phyloP scores from a whole-genome alignment of 2,329 filamentous ascomycete species.

The Neonectria faginata region DNA sequence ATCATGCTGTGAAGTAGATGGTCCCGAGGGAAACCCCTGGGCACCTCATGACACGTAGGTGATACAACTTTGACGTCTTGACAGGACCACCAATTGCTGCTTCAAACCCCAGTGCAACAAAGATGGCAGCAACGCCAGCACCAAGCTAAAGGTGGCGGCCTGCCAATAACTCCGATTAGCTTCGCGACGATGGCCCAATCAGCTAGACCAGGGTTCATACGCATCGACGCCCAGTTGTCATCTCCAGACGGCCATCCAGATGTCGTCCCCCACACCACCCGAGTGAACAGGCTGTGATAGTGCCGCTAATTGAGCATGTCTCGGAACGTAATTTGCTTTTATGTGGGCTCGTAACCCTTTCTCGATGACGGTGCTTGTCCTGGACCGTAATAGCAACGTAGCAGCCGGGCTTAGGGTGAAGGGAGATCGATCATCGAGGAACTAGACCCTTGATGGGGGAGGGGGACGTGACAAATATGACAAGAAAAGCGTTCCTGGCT shows the following conservation, averaged over 20 bases:
- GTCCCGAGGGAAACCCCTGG: neutral
- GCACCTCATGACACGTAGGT: neutral
- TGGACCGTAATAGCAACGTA: neutral
- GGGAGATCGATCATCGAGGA: constrained; percentile 7
- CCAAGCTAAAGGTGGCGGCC: neutral
- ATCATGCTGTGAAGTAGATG: neutral
- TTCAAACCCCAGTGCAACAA: constrained; percentile 8
- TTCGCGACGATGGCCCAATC: constrained; percentile 10
- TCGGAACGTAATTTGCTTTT: constrained; percentile 35
- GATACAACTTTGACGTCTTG: constrained; percentile 13
- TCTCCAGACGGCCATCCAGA: constrained; percentile 12
- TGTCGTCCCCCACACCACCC: constrained; percentile 10
- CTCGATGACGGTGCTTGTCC: constrained; percentile 1
- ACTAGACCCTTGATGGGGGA: neutral
- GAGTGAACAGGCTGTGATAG: neutral
- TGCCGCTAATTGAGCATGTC: constrained; percentile 28
- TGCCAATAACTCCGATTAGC: constrained; percentile 5
- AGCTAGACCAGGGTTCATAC: constrained; percentile 6
- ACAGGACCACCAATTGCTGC: neutral
- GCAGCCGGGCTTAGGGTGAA: constrained; percentile 8
- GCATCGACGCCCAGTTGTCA: constrained; percentile 14
- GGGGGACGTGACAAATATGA: neutral
- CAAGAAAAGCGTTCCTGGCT: constrained; percentile 1
- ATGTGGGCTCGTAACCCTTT: constrained; percentile 9
- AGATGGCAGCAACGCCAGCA: constrained; percentile 1